Evolutionary conservation across 306 rosid genomes (phyloP), one percentile per base, ranked within the genome.

Genomic region (Trichosanthes truncata): DNA sequence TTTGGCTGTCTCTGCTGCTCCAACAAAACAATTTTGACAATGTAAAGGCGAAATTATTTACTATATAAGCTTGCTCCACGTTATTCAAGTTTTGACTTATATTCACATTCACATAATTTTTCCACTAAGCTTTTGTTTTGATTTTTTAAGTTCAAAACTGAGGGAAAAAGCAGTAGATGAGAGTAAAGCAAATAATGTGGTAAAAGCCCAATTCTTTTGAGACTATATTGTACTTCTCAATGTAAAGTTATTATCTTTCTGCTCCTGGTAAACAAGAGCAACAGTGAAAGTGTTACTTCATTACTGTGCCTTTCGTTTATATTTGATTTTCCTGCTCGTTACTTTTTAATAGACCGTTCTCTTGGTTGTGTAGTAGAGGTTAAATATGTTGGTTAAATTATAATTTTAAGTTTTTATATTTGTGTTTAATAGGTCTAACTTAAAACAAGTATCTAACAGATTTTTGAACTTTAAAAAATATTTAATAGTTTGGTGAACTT

Each of bases 1-100:
- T 81, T 78, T 83, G 59, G 26, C 53, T 59, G 75, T 77, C 61
- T 76, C 83, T 80, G 69, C 78, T 76, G 69, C 78, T 76, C 82
- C 53, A 38, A 57, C 62, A 63, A 79, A 68, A 87, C 93, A 90
- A 84, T 89, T 90, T 92, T 90, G 96, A 81, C 87, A 48, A 53
- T 81, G 82, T 66, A 61, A 40, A 84, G 80, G 77, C 76, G 60
- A 81, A 79, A 52, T 79, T 81, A 71, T 82, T 23, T 26, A 77
- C 69, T 83, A 85, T 80, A 18, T 5, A 82, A 74, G 77, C 10
- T 48, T 21, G 12, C 21, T 11, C 33, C 48, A 21, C 11, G 12
- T 66, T 40, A 61, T 31, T 9, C 23, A 66, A 31, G 66, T 60
- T 59, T 9, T 23, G 3, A 31, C 3, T 2, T 14, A 40, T 31